Evolutionary conservation across 345 rosid genomes (phyloP), one percentile per base, ranked within the genome.

Genomic region (Eucalyptus viminalis): DNA sequence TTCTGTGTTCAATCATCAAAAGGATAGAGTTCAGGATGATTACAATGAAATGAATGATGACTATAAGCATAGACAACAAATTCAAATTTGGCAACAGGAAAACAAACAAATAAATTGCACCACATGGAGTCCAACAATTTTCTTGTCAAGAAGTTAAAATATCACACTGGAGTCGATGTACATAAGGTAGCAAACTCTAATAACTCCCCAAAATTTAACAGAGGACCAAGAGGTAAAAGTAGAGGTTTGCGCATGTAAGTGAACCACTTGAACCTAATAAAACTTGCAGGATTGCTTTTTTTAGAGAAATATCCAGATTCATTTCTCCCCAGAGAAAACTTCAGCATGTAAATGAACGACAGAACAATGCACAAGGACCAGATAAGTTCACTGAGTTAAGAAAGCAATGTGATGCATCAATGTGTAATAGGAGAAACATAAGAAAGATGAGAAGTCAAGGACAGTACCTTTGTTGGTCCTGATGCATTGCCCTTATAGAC

Each of bases 401-500:
- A 86, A 86, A 86, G 62, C 44, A 86, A 86, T 51, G 31, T 17
- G 17, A 17, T 49, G 85, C 50, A 62, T 45, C 47, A 37, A 6
- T 11, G 14, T 8, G 22, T 51, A 76, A 14, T 40, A 27, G 72
- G 12, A 21, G 85, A 50, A 49, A 53, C 5, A 88, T n/a, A 37
- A 34, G 14, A 44, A 90, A 50, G 56, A 88, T 89, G 90, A 89
- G 87, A 87, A 91, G 86, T 43, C 65, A 37, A 76, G 85, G 40
- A 45, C 80, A 86, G 86, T 90, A 97, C 99, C 99, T 98, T 98
- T 86, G 99, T 98, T 50, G 99, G 99, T 88, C 99, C 99, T 86
- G 99, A 98, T 49, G 99, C 99, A 94, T 98, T 98, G 93, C 99
- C 99, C 93, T 98, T 98, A 90, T 98, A 98, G 65, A 98, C 95